Base-by-base conservation (phyloP, 176 grass and related monocot species). In the Rhynchospora breviuscula region DNA sequence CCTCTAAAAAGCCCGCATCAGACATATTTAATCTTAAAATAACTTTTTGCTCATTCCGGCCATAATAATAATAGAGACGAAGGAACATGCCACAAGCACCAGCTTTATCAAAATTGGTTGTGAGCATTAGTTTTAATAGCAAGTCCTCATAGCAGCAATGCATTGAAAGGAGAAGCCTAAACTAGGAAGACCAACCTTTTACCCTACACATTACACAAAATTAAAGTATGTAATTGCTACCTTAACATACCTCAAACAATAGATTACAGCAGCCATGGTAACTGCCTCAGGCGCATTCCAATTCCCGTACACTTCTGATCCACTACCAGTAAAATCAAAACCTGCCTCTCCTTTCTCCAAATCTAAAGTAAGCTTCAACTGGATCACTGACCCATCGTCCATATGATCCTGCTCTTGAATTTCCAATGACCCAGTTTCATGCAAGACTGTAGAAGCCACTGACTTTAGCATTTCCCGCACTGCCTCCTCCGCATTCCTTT, bases 241-340 rank as follows among this genome's bases (percentile, higher is more conserved):
- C 40, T 29, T 52, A 9, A 31, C 8, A 5, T 49, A 82, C 79
- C 79, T 88, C 35, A 98, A 68, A 84, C 92, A 98, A 84, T 95
- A 98, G 88, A 98, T 98, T 45, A 98, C 87, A 67, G 95, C 92
- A 44, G 95, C 95, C 59, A 88, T 48, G 64, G 95, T 98, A 80
- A 98, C 92, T 5, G 95, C 95, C 88, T 93, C 89, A 87, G 95
- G 92, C 33, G 90, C 89, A 87, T 98, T 98, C 95, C 95, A 98
- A 67, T 98, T 98, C 52, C 92, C 92, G 23, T 94, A 98, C 19
- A 98, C 95, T 88, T 98, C 95, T 65, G 92, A 82, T 67, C 95
- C 94, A 11, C 89, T 98, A 53, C 95, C 95, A 80, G 87, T 87
- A 78, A 98, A 98, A 79, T 94, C 91, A 54, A 98, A 91, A 81